Conservation (phyloP, 208 protist species). For the Tritrichomonas foetus region DNA sequence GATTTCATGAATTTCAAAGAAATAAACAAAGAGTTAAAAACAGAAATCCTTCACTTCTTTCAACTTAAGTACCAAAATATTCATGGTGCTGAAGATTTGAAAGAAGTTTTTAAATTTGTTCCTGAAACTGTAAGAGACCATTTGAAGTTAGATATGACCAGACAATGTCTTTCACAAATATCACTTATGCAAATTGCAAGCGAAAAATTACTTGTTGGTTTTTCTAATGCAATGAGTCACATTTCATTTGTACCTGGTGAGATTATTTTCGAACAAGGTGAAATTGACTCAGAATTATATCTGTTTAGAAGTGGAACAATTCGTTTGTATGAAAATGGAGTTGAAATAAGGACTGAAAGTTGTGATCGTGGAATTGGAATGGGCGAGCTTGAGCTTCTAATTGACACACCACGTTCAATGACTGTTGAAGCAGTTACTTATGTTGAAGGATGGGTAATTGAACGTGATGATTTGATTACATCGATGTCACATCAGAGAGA, state of each 20-base stretch:
- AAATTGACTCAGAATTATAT: not conserved
- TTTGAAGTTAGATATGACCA: not conserved
- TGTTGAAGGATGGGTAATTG: constrained; percentile 28
- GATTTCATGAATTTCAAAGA: not conserved
- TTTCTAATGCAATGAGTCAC: not conserved
- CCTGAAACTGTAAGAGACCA: not conserved
- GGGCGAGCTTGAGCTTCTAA: not conserved
- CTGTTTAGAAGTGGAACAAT: not conserved
- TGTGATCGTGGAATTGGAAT: not conserved
- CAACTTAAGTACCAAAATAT: not conserved
- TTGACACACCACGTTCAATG: not conserved
- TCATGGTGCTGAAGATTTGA: not conserved
- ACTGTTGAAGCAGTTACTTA: not conserved
- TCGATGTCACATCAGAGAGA: not conserved
- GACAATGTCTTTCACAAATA: not conserved
- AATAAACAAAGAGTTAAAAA: not conserved
- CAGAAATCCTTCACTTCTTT: not conserved
- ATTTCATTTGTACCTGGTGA: not conserved
- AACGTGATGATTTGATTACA: not conserved
- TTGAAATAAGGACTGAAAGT: too few species aligned
- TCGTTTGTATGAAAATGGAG: not conserved
- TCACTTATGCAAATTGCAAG: not conserved
- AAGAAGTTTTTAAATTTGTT: not conserved
- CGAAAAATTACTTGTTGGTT: not conserved
- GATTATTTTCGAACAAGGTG: not conserved